These are phyloP conservation scores for Fusarium avenaceum DNA, from an alignment of 2,329 filamentous ascomycete species.

Conservation along the genomic window DNA sequence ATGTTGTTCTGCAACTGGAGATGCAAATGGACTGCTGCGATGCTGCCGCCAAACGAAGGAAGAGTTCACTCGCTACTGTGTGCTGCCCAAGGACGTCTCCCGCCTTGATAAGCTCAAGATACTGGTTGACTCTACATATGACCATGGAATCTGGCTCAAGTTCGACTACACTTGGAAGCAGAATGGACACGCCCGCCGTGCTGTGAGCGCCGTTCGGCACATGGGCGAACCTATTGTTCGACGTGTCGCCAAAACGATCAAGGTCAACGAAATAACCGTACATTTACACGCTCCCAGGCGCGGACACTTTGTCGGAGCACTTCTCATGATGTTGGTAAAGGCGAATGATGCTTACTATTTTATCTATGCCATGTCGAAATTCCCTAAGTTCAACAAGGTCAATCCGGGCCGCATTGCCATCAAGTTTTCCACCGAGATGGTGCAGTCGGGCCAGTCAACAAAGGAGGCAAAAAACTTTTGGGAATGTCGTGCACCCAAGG, in stretches of 20 bases:
- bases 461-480: slow-evolving; percentile 35
- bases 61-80: slow-evolving; percentile 11
- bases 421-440: slow-evolving; percentile 15
- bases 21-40: slow-evolving; percentile 13
- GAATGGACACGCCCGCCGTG: neutral
- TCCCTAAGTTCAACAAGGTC: too few relatives aligned
- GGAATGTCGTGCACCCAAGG: slow-evolving; percentile 20
- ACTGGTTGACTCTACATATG: slow-evolving; percentile 21
- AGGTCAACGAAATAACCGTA: slow-evolving; percentile 5
- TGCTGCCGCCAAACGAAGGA: slow-evolving; percentile 19
- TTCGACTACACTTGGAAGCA: slow-evolving; percentile 22
- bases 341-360: slow-evolving; percentile 5
- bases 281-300: slow-evolving; percentile 15
- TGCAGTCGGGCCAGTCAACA: slow-evolving; percentile 8
- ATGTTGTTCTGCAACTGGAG: neutral
- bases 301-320: slow-evolving; percentile 17
- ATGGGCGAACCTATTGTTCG: slow-evolving; percentile 17
- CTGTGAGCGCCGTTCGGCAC: neutral
- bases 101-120: slow-evolving; percentile 6
- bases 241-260: neutral
- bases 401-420: neutral
- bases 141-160: slow-evolving; percentile 20
- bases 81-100: neutral
- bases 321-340: slow-evolving; percentile 36
- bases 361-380: neutral